Evolutionary conservation across 2,329 filamentous ascomycete genomes (phyloP).

Genomic region (Fusarium brachygibbosum): DNA sequence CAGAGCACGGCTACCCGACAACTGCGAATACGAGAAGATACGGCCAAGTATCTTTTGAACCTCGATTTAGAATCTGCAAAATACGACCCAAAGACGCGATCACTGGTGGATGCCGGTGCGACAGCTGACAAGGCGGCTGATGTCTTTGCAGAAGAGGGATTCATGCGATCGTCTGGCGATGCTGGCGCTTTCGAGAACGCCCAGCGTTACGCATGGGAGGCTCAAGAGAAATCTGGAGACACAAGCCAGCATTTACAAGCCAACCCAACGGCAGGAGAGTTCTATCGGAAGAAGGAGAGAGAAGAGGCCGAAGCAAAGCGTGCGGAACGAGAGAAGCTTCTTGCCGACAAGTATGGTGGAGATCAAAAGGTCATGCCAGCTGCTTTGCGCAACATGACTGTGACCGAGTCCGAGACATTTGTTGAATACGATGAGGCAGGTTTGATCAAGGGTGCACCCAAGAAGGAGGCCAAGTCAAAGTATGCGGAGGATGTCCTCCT

Average conservation of each 20-base stretch:
- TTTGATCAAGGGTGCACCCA: slow-evolving; percentile 87
- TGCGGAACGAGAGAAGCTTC: slow-evolving; percentile 74
- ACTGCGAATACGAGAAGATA: slow-evolving; percentile 93
- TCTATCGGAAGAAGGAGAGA: slow-evolving; percentile 82
- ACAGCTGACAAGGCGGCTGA: slow-evolving; percentile 83
- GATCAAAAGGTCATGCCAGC: slow-evolving; percentile 69
- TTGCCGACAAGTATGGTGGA: slow-evolving; percentile 87
- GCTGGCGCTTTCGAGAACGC: slow-evolving; percentile 93
- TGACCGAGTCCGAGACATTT: slow-evolving; percentile 86
- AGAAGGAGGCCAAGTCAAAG: slow-evolving; percentile 84
- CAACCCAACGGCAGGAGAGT: slow-evolving; percentile 93
- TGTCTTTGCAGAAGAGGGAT: slow-evolving; percentile 92
- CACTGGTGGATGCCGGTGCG: slow-evolving; percentile 88
- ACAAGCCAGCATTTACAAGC: slow-evolving; percentile 92
- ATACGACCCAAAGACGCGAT: slow-evolving; percentile 96
- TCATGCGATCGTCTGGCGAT: slow-evolving; percentile 88
- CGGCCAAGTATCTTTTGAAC: slow-evolving; percentile 95
- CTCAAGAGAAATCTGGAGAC: slow-evolving; percentile 84
- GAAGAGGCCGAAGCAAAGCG: slow-evolving; percentile 79
- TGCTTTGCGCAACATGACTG: slow-evolving; percentile 73
- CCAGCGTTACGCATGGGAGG: slow-evolving; percentile 93
- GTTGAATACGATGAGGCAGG: slow-evolving; percentile 96
- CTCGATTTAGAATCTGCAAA: slow-evolving; percentile 96
- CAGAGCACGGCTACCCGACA: slow-evolving; percentile 93
- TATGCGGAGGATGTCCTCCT: slow-evolving; percentile 89